Base-by-base conservation (phyloP, 306 rosid species). In the Vigna trinervia region DNA sequence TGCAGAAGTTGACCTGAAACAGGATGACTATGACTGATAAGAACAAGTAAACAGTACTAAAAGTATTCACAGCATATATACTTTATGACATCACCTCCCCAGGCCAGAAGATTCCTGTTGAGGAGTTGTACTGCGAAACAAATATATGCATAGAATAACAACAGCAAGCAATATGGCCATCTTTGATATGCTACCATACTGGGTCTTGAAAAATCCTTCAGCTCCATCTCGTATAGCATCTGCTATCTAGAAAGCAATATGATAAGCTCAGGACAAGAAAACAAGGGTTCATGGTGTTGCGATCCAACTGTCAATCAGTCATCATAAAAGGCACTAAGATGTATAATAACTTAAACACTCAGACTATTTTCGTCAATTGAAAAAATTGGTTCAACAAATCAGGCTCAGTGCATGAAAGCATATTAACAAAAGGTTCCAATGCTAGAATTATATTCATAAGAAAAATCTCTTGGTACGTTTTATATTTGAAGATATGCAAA, bases 181-280 rank as follows among this genome's bases (percentile, higher is more conserved):
- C 96, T 95, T 95, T 79, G 97, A 95, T 86, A 95, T 95, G 74
- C 89, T 83, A 80, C 97, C 95, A 80, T 95, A 95, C 81, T 95
- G 99, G n/a, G 97, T 95, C 88, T 92, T 87, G 78, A 95, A 84
- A 85, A 95, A 95, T 78, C 99, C 99, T 87, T 95, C 99, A 78
- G 99, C 99, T 38, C 99, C 99, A 83, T 95, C 99, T 71, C 99
- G 96, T 84, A 95, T 92, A 59, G 99, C 99, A 54, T 95, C 99
- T 67, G 99, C 83, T 89, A 95, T 95, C 99, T 95, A 79, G 81
- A 81, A 81, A 68, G 53, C 47, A 83, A 86, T 66, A 80, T 76
- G 65, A 79, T 63, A 77, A 77, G 77, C 78, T 85, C 81, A 84
- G 80, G 81, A 85, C 58, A 75, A 74, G 75, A 52, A 77, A 81